Conservation (phyloP, 768 basidiomycete species). For the Glaciozyma antarctica region DNA sequence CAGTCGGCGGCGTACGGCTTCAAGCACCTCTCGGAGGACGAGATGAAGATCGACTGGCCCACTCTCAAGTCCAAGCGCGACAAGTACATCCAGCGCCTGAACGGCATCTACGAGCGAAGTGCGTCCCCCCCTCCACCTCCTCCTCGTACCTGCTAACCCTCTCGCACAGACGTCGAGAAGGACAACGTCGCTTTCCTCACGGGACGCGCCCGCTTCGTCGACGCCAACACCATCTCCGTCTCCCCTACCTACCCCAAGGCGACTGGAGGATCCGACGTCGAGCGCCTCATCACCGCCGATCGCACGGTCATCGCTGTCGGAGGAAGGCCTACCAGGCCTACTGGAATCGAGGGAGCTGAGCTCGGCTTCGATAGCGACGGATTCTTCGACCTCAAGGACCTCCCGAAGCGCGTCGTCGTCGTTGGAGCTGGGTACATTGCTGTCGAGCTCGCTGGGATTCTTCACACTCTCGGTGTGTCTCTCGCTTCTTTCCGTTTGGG, state of each 20-base stretch:
- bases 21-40: constrained; percentile 37
- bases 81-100: constrained; percentile 81
- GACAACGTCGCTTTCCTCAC: constrained; percentile 80
- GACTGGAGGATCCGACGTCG: constrained; percentile 48
- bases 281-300: constrained; percentile 64
- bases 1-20: constrained; percentile 59
- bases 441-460: constrained; percentile 88
- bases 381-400: constrained; percentile 82
- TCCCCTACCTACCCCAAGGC: constrained; percentile 40
- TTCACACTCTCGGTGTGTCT: constrained; percentile 60
- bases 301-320: constrained; percentile 78
- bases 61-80: constrained; percentile 88
- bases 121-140: background rate
- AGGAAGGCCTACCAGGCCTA: constrained; percentile 69
- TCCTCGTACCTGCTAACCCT: background rate
- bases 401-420: constrained; percentile 86
- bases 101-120: constrained; percentile 78
- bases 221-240: constrained; percentile 62
- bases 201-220: constrained; percentile 65
- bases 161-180: constrained; percentile 53
- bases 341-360: constrained; percentile 66
- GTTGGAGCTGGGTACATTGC: constrained; percentile 98
- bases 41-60: constrained; percentile 67
- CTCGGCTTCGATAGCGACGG: constrained; percentile 89
- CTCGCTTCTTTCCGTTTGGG: background rate